Evolutionary conservation across 2,329 filamentous ascomycete species (phyloP), one percentile per base, ranked within the genome.

Genomic region (Fusarium sp.): DNA sequence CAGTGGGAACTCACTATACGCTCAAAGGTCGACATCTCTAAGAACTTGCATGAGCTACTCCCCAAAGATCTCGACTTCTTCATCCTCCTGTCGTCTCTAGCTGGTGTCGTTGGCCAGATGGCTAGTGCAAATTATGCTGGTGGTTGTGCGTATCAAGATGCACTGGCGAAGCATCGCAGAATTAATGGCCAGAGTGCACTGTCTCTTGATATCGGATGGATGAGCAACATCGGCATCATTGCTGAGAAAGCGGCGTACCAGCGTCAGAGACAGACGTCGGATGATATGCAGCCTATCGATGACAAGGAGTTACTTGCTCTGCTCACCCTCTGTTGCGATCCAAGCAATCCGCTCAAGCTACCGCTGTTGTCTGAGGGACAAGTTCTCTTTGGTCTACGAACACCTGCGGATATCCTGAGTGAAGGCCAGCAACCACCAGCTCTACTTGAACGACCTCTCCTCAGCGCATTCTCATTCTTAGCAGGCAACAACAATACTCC

Each of bases 71-170:
- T 63, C 3, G 28, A 63, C 44, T 64, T 64, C 13, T 64, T 51
- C 6, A 51, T 64, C 0, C 55, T 64, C 2, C 17, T 64, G 1
- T 64, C 62, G 0, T 64, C 62, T 12, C 65, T 82, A 1, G 77
- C 78, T 0, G 80, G 79, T 17, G 70, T 82, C 4, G 66, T 81
- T 3, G 84, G 82, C 8, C 77, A 80, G 24, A 52, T 78, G 77
- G 48, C 52, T 1, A 83, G 84, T 45, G 78, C 80, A 41, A 85
- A 85, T 65, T 87, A 87, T 66, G 74, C 82, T 0, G 81, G 78
- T 0, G 82, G 79, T 2, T 78, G 78, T 24, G 66, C 79, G 2
- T 68, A 39, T 11, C 60, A 68, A 17, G 61, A 68, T 36, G 39
- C 52, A 2, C 20, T 65, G 12, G 56, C 47, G 1, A 30, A 8